Percentiles rank a stretch among this genome's conserved stretches.
These are phyloP conservation scores for Thermothelomyces thermophilus DNA, from an alignment of 2,329 filamentous ascomycete species.

Conservation along the genomic window DNA sequence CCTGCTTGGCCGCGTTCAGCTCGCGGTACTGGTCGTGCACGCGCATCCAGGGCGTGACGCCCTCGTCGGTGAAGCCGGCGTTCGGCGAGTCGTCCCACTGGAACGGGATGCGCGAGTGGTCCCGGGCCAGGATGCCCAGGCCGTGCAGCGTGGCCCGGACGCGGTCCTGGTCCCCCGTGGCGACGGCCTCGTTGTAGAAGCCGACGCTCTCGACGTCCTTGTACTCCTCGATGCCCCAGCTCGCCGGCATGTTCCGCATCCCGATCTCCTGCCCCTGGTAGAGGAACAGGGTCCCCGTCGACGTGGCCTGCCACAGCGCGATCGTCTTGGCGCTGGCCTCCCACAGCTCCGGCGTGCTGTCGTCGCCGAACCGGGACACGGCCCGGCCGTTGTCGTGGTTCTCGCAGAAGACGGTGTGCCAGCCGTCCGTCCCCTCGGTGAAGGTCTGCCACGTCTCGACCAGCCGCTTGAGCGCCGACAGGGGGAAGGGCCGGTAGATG, in stretches of 20 bases:
- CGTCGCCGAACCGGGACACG: constrained; percentile 46
- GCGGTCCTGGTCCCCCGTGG: constrained; percentile 27
- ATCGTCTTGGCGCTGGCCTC: constrained; percentile 46
- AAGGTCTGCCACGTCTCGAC: constrained; percentile 38
- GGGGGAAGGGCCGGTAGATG: background rate
- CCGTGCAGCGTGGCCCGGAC: constrained; percentile 42
- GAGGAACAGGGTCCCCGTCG: constrained; percentile 48
- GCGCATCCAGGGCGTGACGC: constrained; percentile 52
- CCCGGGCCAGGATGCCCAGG: constrained; percentile 54
- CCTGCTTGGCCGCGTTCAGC: constrained; percentile 49
- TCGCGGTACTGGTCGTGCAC: constrained; percentile 49
- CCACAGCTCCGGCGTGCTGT: constrained; percentile 36
- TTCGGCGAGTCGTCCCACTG: constrained; percentile 55
- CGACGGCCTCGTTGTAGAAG: constrained; percentile 32
- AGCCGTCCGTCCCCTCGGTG: constrained; percentile 41
- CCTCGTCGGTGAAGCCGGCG: constrained; percentile 52
- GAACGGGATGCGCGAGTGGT: constrained; percentile 60
- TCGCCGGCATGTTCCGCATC: constrained; percentile 45
- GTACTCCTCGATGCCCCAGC: constrained; percentile 44
- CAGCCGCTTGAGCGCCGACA: constrained; percentile 42
- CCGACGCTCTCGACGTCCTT: constrained; percentile 45
- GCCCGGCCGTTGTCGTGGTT: constrained; percentile 57
- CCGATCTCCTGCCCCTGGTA: constrained; percentile 57
- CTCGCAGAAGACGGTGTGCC: constrained; percentile 55
- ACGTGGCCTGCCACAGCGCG: constrained; percentile 38